Base-by-base conservation (phyloP, 176 grass and related monocot genomes). In the Neostapfia colusana region DNA sequence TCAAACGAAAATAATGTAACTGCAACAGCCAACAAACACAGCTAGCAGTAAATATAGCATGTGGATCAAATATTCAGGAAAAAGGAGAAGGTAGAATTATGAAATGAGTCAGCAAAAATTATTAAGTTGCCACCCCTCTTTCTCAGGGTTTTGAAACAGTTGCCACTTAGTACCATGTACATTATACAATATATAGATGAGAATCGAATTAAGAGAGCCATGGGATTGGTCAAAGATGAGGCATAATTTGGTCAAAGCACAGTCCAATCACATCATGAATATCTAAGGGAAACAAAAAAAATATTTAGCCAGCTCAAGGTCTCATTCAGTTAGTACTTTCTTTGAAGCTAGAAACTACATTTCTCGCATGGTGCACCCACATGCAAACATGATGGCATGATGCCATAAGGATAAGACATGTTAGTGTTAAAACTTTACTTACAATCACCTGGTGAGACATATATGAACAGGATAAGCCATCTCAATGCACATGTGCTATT, bases 291-390 rank as follows among this genome's bases (percentile, higher is more conserved):
- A 31, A 25, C 43, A 53, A 61, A 13, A 15, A 50, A 68, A 2
- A 31, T 31, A 31, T 42, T 23, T 86, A 75, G 56, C 0, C 36
- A 70, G 44, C 36, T 37, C 46, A 10, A 76, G 11, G 44, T 45
- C 26, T 44, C 44, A 70, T 67, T 82, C 11, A 53, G 43, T 20
- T 66, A 49, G 67, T 43, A 69, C 31, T 69, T 81, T 41, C 18
- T 61, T 81, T 18, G 12, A 69, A 81, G 36, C 53, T 69, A 81
- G 54, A 81, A 69, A 81, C 8, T 42, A 28, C 0, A 20, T 63
- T 45, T 77, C 8, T 3, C 67, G 45, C 18, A 72, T 35, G 10
- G 25, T 42, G 63, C 25, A 42, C 46, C 20, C 37, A 43, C 37
- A 27, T 72, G 82, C 46, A 79, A 45, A 72, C 26, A 72, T 41